Conservation (phyloP, 495 filamentous ascomycete genomes). For the Rhypophila decipiens region DNA sequence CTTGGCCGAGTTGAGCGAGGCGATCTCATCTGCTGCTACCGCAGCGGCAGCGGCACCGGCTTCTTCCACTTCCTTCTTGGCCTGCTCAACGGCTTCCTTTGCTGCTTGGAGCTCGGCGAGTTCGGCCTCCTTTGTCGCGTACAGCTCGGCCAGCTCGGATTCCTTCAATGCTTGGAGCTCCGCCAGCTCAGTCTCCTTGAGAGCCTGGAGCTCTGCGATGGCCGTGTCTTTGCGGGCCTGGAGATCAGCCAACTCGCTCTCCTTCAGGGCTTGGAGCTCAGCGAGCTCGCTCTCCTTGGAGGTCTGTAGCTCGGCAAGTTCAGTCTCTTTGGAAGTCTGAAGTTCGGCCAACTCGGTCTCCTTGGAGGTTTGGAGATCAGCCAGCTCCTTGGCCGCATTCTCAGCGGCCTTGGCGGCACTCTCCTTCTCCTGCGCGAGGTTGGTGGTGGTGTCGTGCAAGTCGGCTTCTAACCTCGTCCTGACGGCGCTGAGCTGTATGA, state of each 20-base stretch:
- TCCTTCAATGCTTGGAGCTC: constrained; percentile 17
- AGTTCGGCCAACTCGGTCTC: neutral
- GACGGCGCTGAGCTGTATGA: constrained; percentile 19
- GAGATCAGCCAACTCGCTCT: constrained; percentile 7
- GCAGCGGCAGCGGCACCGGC: constrained; percentile 23
- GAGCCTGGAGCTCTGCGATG: constrained; percentile 12
- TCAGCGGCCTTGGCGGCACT: constrained; percentile 11
- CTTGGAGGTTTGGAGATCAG: constrained; percentile 17
- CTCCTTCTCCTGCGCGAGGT: constrained; percentile 13
- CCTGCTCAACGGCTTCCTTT: constrained; percentile 19
- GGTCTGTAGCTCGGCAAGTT: constrained; percentile 11
- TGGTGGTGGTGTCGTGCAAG: constrained; percentile 17
- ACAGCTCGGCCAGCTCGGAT: constrained; percentile 5
- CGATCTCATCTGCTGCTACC: constrained; percentile 20
- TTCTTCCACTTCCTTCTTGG: constrained; percentile 16
- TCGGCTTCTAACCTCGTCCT: constrained; percentile 19
- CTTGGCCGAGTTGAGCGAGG: constrained; percentile 17
- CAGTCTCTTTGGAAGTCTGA: neutral
- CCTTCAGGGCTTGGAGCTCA: constrained; percentile 15
- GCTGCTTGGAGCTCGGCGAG: constrained; percentile 15
- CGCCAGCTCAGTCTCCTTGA: constrained; percentile 11
- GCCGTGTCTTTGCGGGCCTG: constrained; percentile 13
- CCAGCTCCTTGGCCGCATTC: constrained; percentile 7
- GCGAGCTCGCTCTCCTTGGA: constrained; percentile 15
- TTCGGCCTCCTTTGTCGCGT: constrained; percentile 3